These are phyloP conservation scores for Podospora comata DNA, from an alignment of 495 filamentous ascomycete genomes.

Conservation along the genomic window DNA sequence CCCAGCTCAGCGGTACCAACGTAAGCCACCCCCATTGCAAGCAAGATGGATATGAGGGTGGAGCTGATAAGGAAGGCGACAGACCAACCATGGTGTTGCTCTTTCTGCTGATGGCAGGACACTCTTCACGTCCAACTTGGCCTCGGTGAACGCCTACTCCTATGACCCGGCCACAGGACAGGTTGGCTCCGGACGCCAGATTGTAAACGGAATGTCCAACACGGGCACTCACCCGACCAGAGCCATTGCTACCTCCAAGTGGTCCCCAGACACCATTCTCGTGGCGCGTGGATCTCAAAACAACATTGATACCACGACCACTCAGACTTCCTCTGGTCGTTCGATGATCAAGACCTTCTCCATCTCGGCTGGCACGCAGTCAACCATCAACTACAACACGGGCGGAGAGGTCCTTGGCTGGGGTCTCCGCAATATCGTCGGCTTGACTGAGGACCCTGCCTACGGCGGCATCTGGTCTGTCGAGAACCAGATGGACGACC, in stretches of 20 bases:
- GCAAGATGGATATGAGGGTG: background rate
- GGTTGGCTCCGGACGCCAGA: slow-evolving; percentile 40
- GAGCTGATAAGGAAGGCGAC: background rate
- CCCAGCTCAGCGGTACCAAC: slow-evolving; percentile 35
- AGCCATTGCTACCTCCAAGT: slow-evolving; percentile 52
- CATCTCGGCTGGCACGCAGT: slow-evolving; percentile 36
- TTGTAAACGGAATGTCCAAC: slow-evolving; percentile 54
- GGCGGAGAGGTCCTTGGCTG: slow-evolving; percentile 58
- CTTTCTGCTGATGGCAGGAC: slow-evolving; percentile 58
- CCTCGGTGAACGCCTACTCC: slow-evolving; percentile 53
- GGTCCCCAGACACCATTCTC: slow-evolving; percentile 47
- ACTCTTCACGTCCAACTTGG: slow-evolving; percentile 56
- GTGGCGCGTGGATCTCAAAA: slow-evolving; percentile 55
- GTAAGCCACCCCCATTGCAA: slow-evolving; percentile 34
- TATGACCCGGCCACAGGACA: slow-evolving; percentile 51
- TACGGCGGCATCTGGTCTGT: slow-evolving; percentile 61
- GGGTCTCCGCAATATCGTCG: slow-evolving; percentile 66
- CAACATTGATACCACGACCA: slow-evolving; percentile 55
- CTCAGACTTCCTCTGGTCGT: slow-evolving; percentile 44
- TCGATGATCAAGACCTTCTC: slow-evolving; percentile 61
- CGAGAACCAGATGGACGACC: slow-evolving; percentile 63
- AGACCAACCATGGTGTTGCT: slow-evolving; percentile 63
- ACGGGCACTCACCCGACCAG: slow-evolving; percentile 52
- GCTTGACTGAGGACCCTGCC: slow-evolving; percentile 57
- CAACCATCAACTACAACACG: slow-evolving; percentile 43